Conservation (phyloP, 192 early-diverging fungal species). For the Backusella morwellensis region DNA sequence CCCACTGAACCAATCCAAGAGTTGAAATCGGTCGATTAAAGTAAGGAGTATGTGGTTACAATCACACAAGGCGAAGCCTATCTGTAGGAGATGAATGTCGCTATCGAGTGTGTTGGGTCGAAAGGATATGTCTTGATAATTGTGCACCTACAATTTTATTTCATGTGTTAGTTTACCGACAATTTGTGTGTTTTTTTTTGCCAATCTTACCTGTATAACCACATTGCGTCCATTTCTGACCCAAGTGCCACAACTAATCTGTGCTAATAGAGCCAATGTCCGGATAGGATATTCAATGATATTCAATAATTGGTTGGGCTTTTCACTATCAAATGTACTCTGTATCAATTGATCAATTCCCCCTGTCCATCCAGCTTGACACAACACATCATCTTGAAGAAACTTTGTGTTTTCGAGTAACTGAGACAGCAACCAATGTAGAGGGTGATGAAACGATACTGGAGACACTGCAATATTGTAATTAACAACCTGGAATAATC, state of each 20-base stretch:
- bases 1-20: constrained; percentile 82
- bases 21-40: constrained; percentile 82
- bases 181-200: not conserved
- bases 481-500: constrained; percentile 48
- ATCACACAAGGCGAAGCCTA: constrained; percentile 62
- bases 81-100: constrained; percentile 88
- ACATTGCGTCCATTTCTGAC: constrained; percentile 90
- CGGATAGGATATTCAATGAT: constrained; percentile 88
- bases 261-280: constrained; percentile 76
- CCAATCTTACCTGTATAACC: constrained; percentile 50
- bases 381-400: constrained; percentile 52
- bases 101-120: constrained; percentile 89
- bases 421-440: constrained; percentile 90
- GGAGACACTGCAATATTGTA: constrained; percentile 56
- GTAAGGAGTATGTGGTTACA: constrained; percentile 78
- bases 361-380: constrained; percentile 54
- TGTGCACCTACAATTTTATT: constrained; percentile 47
- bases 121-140: constrained; percentile 82
- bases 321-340: constrained; percentile 43
- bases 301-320: constrained; percentile 41
- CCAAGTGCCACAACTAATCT: constrained; percentile 92
- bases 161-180: not conserved
- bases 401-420: constrained; percentile 67
- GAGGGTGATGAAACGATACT: constrained; percentile 86
- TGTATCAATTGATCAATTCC: constrained; percentile 56